Percentiles rank a stretch among this genome's conserved stretches.
Evolutionary conservation across 1,284 basidiomycete species (phyloP).

Genomic region (Retiboletus flavoniger): DNA sequence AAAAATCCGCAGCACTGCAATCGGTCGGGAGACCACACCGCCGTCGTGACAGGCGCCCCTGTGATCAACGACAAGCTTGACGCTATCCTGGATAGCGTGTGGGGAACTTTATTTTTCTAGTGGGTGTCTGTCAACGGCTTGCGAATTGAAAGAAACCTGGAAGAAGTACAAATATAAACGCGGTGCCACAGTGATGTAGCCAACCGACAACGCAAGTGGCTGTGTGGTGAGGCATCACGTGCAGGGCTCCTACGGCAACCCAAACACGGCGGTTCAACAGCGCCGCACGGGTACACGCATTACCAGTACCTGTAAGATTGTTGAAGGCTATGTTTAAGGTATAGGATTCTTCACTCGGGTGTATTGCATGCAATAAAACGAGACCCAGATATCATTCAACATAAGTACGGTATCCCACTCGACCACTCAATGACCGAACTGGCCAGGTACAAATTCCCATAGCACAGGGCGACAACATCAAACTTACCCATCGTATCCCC

Average conservation of each 20-base stretch:
- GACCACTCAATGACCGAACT: not conserved
- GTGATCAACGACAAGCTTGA: constrained; percentile 4
- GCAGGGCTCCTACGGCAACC: constrained; percentile 5
- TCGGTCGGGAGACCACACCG: constrained; percentile 17
- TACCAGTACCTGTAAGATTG: not conserved
- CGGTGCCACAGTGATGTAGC: constrained; percentile 6
- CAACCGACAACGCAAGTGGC: constrained; percentile 24
- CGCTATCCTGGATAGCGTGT: constrained; percentile 6
- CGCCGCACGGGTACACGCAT: not conserved
- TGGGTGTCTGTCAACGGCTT: not conserved
- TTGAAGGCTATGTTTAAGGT: not conserved
- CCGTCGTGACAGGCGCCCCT: constrained; percentile 8
- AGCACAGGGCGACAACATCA: not conserved
- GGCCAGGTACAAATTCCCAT: constrained; percentile 8
- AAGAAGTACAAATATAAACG: constrained; percentile 10
- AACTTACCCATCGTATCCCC: not conserved
- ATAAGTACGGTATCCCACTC: not conserved
- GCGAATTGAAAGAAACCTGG: constrained; percentile 8
- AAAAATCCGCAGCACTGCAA: constrained; percentile 24
- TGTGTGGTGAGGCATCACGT: constrained; percentile 27
- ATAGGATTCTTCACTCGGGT: not conserved
- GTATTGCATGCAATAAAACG: not conserved
- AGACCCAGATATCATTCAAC: not conserved
- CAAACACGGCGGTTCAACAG: too few species aligned
- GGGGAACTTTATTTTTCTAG: not conserved